A percentile compares a stretch with the other conserved stretches of the same genome.
Evolutionary conservation across 352 stramenopile genomes (phyloP).

Genomic region (Phytophthora syringae): DNA sequence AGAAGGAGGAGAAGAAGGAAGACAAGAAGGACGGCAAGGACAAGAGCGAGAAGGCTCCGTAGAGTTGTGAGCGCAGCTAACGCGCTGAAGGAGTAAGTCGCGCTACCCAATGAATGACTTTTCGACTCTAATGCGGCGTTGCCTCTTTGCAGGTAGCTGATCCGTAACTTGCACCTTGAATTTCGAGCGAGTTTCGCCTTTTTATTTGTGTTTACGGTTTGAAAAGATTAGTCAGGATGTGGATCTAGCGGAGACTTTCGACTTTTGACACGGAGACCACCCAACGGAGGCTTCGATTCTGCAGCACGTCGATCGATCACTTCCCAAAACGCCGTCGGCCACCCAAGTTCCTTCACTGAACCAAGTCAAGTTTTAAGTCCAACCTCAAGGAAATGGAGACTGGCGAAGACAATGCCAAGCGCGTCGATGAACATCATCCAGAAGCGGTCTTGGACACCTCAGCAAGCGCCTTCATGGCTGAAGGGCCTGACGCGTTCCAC

Average conservation of each 20-base stretch:
- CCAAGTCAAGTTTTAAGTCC: not conserved
- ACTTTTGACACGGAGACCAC: no score
- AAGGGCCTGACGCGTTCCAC: constrained; percentile 44
- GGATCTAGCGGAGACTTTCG: constrained; percentile 25
- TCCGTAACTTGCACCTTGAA: no score
- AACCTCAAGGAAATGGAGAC: constrained; percentile 11
- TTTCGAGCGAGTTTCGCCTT: not conserved
- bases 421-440: not conserved
- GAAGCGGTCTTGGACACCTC: constrained; percentile 14
- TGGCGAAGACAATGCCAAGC: constrained; percentile 10
- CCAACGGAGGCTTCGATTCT: constrained; percentile 24
- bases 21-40: constrained; percentile 46
- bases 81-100: constrained; percentile 23
- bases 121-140: constrained; percentile 3
- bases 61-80: constrained; percentile 34
- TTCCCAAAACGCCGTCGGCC: constrained; percentile 22
- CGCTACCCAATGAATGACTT: constrained; percentile 30
- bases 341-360: no score
- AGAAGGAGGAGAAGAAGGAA: constrained; percentile 53
- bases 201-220: not conserved
- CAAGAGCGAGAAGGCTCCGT: constrained; percentile 57
- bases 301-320: constrained; percentile 26
- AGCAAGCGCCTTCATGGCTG: constrained; percentile 29
- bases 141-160: no score
- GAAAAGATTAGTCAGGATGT: no score